Evolutionary conservation across 108 stramenopile genomes (phyloP).

Genomic region (Heterococcus sp.): DNA sequence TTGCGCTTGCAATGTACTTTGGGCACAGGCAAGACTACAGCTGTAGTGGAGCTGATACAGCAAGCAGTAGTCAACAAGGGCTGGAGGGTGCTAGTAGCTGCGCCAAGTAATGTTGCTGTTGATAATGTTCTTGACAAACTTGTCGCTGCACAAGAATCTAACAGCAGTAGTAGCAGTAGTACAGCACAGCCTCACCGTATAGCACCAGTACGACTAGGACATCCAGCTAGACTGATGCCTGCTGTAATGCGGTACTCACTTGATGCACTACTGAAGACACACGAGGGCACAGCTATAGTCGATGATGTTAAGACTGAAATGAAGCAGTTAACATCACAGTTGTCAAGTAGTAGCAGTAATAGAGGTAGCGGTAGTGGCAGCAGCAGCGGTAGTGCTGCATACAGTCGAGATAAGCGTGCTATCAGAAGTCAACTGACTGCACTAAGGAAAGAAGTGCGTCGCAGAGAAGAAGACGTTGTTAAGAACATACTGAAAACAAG

Average conservation of each 20-base stretch:
- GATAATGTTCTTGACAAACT: slow-evolving; percentile 91
- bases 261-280: slow-evolving; percentile 77
- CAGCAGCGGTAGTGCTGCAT: not conserved
- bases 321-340: slow-evolving; percentile 1
- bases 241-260: slow-evolving; percentile 76
- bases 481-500: slow-evolving; percentile 66
- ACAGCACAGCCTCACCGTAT: slow-evolving; percentile 32
- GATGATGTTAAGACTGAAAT: slow-evolving; percentile 80
- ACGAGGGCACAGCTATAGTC: slow-evolving; percentile 92
- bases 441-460: slow-evolving; percentile 70
- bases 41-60: slow-evolving; percentile 43
- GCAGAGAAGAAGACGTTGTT: slow-evolving; percentile 82
- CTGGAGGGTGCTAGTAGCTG: slow-evolving; percentile 82
- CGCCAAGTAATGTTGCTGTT: slow-evolving; percentile 97
- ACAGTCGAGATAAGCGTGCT: not conserved
- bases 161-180: not conserved
- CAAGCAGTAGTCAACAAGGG: slow-evolving; percentile 48
- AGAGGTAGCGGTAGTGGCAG: not conserved
- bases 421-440: not conserved
- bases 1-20: too few species aligned
- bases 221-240: slow-evolving; percentile 83
- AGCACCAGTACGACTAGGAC: slow-evolving; percentile 81
- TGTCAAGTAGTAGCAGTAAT: not conserved
- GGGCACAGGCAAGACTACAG: slow-evolving; percentile 65
- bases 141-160: slow-evolving; percentile 17